phyloP scores from a whole-genome alignment of 2,329 filamentous ascomycete genomes.

The Aspergillus aculeatus region DNA sequence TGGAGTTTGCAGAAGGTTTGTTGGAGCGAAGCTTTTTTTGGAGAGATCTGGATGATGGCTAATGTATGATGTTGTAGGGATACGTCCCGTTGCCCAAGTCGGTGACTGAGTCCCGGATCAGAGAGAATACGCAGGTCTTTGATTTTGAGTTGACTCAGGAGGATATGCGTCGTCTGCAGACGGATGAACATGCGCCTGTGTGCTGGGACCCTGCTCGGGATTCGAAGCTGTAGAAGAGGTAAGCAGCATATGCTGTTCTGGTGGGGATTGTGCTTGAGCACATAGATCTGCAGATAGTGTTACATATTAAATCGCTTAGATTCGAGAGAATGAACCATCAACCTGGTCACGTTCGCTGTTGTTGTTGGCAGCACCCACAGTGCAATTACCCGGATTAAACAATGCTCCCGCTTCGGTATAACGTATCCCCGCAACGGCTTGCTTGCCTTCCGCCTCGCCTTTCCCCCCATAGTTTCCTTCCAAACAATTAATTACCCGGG shows the following conservation, averaged over 20 bases:
- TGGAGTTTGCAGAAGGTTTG: constrained; percentile 61
- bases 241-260: not conserved
- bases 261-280: no score
- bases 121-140: constrained; percentile 60
- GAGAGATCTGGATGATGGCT: not conserved
- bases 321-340: no score
- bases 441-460: constrained; percentile 3
- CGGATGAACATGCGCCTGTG: constrained; percentile 56
- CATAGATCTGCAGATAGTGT: not conserved
- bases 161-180: constrained; percentile 58
- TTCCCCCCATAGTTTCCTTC: not conserved
- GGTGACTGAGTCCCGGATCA: constrained; percentile 58
- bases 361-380: not conserved
- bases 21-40: not conserved
- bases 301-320: no score
- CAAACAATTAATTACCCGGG: not conserved
- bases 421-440: constrained; percentile 29
- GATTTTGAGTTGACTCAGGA: constrained; percentile 60
- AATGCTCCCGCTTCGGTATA: constrained; percentile 25
- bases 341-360: not conserved
- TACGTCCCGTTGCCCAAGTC: constrained; percentile 65
- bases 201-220: constrained; percentile 56
- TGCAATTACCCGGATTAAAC: not conserved
- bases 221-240: constrained; percentile 21
- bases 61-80: constrained; percentile 39